Base-by-base conservation (phyloP, 345 rosid species). In the Theobroma cacao region DNA sequence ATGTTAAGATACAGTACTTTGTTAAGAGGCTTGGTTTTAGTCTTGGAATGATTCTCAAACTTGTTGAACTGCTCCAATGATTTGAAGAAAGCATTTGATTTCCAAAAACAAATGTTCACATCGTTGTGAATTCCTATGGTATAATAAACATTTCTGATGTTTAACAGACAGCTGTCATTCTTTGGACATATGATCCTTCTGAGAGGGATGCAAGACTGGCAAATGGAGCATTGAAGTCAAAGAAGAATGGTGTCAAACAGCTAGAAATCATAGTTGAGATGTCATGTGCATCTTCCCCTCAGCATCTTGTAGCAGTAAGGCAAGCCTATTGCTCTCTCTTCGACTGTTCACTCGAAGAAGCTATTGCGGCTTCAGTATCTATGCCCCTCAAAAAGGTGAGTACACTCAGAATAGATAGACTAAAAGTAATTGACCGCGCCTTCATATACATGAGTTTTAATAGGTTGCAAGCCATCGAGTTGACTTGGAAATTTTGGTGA, bases 161-260 rank as follows among this genome's bases (percentile, higher is more conserved):
- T 62, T 24, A 48, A 77, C 87, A 96, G 99, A 91, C 87, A 86
- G 98, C 97, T 5, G 85, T 94, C 77, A 71, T 87, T 72, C 66
- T 77, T 40, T 96, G 97, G 99, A 81, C 87, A 22, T 84, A 82
- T 67, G 98, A 92, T 72, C 92, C 99, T 36, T 81, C 91, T 7
- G 94, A 90, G 85, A 90, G 98, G 84, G 97, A 96, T 84, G 99
- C 99, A 4, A 89, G 76, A 77, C 82, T 92, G 22, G 91, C 89
- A 43, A 84, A 90, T 66, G 87, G 90, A 26, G 90, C 88, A 15
- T 73, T 96, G 78, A 88, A 81, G 64, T 79, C 72, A 33, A 85
- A 60, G 52, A 89, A 75, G 84, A 85, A 80, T 69, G 77, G 84
- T 14, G 17, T 77, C 36, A 89, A 94, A 26, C 85, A 85, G 30